Percentiles rank a stretch among this genome's conserved stretches.
Conservation (phyloP, 2,329 filamentous ascomycete species). For the Nothopassalora personata region DNA sequence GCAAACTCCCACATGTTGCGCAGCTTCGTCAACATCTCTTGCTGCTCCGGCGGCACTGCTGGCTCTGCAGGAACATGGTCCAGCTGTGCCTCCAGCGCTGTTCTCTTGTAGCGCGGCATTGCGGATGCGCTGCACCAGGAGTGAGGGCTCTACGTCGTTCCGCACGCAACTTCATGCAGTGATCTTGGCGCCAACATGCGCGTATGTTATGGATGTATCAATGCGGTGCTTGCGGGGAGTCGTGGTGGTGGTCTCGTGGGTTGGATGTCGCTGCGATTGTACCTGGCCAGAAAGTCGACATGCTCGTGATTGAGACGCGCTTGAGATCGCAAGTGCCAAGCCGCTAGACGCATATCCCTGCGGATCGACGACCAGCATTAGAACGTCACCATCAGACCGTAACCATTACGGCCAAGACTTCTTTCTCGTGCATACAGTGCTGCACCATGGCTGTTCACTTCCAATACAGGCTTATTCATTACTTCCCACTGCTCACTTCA, state of each 20-base stretch:
- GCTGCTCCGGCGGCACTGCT: slow-evolving; percentile 21
- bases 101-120: slow-evolving; percentile 54
- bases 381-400: background rate
- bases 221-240: background rate
- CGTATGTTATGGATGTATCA: background rate
- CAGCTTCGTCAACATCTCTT: slow-evolving; percentile 58
- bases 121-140: slow-evolving; percentile 12
- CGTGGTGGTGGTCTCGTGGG: background rate
- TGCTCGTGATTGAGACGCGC: background rate
- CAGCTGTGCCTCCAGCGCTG: slow-evolving; percentile 49
- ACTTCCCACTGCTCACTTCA: background rate
- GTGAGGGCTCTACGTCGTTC: background rate
- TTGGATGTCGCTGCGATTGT: background rate
- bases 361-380: background rate
- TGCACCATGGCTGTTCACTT: background rate
- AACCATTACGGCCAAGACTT: background rate
- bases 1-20: slow-evolving; percentile 96
- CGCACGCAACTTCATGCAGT: background rate
- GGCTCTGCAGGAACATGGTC: slow-evolving; percentile 27
- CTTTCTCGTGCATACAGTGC: background rate
- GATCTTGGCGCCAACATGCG: background rate
- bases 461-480: background rate
- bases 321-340: background rate
- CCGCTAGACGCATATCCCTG: background rate
- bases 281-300: background rate